Evolutionary conservation across 495 filamentous ascomycete species (phyloP), one percentile per base, ranked within the genome.

Genomic region (Aspergillus campestris): DNA sequence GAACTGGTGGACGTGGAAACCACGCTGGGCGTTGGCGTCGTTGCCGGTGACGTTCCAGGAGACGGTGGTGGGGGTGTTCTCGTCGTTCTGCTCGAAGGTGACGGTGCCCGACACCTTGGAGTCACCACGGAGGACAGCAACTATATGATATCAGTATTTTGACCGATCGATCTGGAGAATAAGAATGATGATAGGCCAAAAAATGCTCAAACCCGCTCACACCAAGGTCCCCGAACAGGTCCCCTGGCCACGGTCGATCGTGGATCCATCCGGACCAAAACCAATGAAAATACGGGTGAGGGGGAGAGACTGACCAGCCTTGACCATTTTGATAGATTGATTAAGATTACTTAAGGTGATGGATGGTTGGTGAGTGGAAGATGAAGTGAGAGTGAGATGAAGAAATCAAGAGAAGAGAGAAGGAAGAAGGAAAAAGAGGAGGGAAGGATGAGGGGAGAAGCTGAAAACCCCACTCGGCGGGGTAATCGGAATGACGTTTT

Each of bases 1-100:
- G 61, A 95, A 98, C 72, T 92, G 85, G 75, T 97, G 92, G 61
- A 97, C 83, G 77, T 97, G 94, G 77, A 95, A 84, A 69, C 84
- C 92, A 73, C 94, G 89, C 82, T 91, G 79, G 59, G 92, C 91
- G 58, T 94, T 96, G 71, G 90, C 61, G 62, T 96, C 90, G 71
- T 94, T 71, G 75, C 90, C 89, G 52, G 78, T 79, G 72, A 97
- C 91, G 71, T 97, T 80, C 80, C 86, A 97, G 55, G 83, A 77
- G 71, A 97, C 76, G 66, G 78, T 94, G 59, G 92, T 97, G 45
- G 82, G 78, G 57, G 75, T 61, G 59, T 67, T 77, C 77, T 95
- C 92, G 69, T 73, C 77, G 47, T 75, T 73, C 75, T 97, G 92
- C 74, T 94, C 87, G 69, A 98, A 95, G 75, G 82, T 89, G 61